Percentiles rank a stretch among this genome's conserved stretches.
Conservation (phyloP, 306 rosid genomes). For the Quercus bicolor region DNA sequence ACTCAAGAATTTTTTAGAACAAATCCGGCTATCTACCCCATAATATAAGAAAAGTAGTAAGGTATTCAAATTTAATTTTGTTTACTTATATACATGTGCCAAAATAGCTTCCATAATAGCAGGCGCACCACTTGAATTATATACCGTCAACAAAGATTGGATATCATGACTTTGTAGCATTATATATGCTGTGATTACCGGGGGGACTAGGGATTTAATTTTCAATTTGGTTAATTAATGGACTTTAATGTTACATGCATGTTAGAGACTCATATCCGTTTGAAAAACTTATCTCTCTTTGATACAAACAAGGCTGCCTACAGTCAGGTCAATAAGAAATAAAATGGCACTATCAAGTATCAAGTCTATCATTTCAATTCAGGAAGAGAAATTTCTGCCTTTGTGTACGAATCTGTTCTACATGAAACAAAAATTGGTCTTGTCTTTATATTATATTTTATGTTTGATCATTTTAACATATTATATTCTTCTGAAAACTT, state of each 20-base stretch:
- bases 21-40: background rate
- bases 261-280: background rate
- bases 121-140: background rate
- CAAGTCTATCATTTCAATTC: background rate
- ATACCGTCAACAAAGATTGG: background rate
- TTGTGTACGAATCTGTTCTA: background rate
- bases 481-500: too few relatives aligned
- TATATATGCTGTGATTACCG: background rate
- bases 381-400: background rate
- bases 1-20: background rate
- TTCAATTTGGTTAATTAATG: slow-evolving; percentile 21
- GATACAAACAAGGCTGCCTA: background rate
- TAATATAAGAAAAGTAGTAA: background rate
- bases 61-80: background rate
- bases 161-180: background rate
- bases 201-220: background rate
- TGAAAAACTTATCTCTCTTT: background rate
- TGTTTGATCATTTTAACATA: too few relatives aligned
- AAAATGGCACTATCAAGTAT: background rate
- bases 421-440: background rate
- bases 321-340: background rate
- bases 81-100: background rate
- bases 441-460: too few relatives aligned
- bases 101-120: background rate
- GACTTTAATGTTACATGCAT: slow-evolving; percentile 3